Conservation (phyloP, 345 rosid genomes). For the Stellera chamaejasme region DNA sequence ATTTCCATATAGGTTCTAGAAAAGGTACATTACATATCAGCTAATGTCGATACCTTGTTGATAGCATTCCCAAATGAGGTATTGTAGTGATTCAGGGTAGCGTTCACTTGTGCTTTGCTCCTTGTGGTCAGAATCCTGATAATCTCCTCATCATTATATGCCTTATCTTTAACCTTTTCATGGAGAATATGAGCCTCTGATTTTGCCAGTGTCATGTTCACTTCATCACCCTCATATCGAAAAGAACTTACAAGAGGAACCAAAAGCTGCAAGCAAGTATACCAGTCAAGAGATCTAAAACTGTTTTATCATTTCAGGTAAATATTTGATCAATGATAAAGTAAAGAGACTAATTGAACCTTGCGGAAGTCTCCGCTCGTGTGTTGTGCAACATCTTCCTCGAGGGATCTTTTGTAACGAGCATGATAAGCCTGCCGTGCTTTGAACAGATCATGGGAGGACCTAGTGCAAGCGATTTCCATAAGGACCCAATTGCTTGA, state of each 20-base stretch:
- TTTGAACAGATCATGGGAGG: constrained; percentile 49
- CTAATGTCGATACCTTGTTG: constrained; percentile 45
- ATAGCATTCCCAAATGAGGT: constrained; percentile 55
- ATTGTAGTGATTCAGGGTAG: constrained; percentile 75
- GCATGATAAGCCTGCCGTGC: constrained; percentile 71
- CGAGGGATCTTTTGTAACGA: constrained; percentile 68
- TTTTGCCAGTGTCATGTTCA: constrained; percentile 56
- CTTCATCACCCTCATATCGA: constrained; percentile 80
- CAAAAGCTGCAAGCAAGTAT: constrained; percentile 44
- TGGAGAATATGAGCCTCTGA: constrained; percentile 80
- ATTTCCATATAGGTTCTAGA: neutral
- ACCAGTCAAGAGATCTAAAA: too few relatives aligned
- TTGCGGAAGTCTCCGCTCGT: constrained; percentile 69
- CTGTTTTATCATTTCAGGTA: too few relatives aligned
- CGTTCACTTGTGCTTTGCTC: constrained; percentile 71
- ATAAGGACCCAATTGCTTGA: constrained; percentile 61
- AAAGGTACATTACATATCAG: neutral
- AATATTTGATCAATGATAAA: too few relatives aligned
- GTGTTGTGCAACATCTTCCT: constrained; percentile 88
- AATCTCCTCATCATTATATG: constrained; percentile 68
- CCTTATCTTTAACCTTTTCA: constrained; percentile 64
- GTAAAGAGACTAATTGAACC: constrained; percentile 25
- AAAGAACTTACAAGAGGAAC: constrained; percentile 71
- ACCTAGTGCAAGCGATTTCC: constrained; percentile 82
- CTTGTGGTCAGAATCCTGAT: constrained; percentile 79